Conservation (phyloP, 2,329 filamentous ascomycete species). For the Trichothecium roseum region DNA sequence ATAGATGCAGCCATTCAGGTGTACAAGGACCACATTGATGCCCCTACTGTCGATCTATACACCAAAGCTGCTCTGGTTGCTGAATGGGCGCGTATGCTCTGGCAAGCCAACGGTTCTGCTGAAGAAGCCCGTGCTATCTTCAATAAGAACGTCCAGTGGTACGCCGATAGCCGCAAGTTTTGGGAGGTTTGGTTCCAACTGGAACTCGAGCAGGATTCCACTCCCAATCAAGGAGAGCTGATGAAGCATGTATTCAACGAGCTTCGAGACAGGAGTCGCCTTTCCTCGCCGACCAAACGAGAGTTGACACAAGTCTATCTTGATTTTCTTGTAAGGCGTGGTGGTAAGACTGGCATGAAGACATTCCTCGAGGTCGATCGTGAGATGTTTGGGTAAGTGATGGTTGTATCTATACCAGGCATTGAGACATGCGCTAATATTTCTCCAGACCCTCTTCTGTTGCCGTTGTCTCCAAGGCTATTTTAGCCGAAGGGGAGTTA, state of each 20-base stretch:
- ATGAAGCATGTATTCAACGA: conserved; percentile 73
- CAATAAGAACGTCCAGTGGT: conserved; percentile 71
- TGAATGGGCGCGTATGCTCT: conserved; percentile 78
- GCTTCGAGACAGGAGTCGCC: conserved; percentile 60
- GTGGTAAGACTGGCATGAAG: conserved; percentile 74
- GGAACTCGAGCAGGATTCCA: conserved; percentile 68
- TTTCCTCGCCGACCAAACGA: conserved; percentile 58
- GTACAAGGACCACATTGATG: conserved; percentile 72
- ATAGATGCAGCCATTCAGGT: conserved; percentile 77
- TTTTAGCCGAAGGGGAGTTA: conserved; percentile 26
- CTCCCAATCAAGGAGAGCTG: conserved; percentile 56
- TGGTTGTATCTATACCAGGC: conserved; percentile 1
- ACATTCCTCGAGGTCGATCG: conserved; percentile 75
- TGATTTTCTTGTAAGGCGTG: conserved; percentile 71
- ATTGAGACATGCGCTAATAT: conserved; percentile 7
- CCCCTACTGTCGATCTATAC: conserved; percentile 59
- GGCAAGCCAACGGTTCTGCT: conserved; percentile 73
- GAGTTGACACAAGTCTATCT: conserved; percentile 73
- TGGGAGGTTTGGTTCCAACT: conserved; percentile 86
- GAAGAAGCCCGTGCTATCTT: conserved; percentile 80
- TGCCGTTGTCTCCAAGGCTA: conserved; percentile 27
- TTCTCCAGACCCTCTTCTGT: conserved; percentile 33
- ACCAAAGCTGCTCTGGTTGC: conserved; percentile 81
- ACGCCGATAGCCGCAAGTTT: conserved; percentile 76
- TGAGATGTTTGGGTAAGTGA: conserved; percentile 73